Evolutionary conservation across 2,329 filamentous ascomycete species (phyloP), one percentile per base, ranked within the genome.

Genomic region (Calonectria pauciramosa): DNA sequence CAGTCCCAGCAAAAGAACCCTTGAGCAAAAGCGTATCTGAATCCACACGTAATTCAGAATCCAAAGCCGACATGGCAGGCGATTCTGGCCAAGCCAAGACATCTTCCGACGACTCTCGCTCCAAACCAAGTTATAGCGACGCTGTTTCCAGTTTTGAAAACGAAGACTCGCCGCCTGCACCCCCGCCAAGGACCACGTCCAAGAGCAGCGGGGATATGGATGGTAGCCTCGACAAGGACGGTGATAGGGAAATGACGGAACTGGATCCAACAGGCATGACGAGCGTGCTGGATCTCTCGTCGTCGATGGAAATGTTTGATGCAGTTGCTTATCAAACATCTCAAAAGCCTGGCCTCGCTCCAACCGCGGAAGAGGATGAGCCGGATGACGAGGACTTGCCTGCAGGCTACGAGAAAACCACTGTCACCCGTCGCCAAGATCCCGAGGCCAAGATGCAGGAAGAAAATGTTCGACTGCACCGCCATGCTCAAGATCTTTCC

Each of bases 401-500:
- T 20, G 64, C 67, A 13, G 73, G 73, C 23, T 79, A 79, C 60
- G 74, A 75, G 23, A 76, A 65, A 6, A 60, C 71, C n/a, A 70
- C 70, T 60, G 68, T 73, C 34, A 41, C 70, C 30, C 68, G 72
- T 11, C 72, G 59, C 32, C 75, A 71, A 36, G 70, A 73, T n/a
- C 54, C 52, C 5, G 54, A 74, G 10, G 26, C 60, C 30, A 74
- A 74, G 36, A 20, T 74, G 18, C 69, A 71, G 1, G 76, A 80
- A 56, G 76, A 80, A 32, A 77, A 70, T 30, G 16, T 26, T 16
- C 73, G 66, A 9, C 69, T 82, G 28, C 74, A 75, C 16, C 76
- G 76, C 16, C 77, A 80, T 38, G 66, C 81, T 13, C 75, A 79
- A 2, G 76, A 77, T 18, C 76, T 83, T 47, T 71, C 68, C 47